A percentile compares a stretch with the other conserved stretches of the same genome.
Evolutionary conservation across 208 protist species (phyloP).

Genomic region (Trypanosoma vivax): DNA sequence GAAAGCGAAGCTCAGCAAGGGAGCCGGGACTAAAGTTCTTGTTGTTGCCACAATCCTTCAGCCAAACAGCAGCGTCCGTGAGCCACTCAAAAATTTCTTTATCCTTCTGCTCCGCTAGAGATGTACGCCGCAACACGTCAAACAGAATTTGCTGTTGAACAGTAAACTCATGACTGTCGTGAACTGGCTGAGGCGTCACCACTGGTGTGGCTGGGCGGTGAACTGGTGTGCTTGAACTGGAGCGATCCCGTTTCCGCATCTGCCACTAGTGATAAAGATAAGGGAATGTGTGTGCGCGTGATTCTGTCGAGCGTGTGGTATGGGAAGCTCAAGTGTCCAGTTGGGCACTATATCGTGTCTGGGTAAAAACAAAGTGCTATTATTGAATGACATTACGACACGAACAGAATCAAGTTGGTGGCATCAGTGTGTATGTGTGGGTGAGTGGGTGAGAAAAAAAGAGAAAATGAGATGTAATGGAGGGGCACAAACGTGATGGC

Average conservation of each 20-base stretch:
- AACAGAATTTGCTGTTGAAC: conserved; percentile 39
- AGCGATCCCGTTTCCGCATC: conserved; percentile 18
- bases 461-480: too few relatives aligned
- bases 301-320: too few relatives aligned
- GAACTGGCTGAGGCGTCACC: neutral
- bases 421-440: too few relatives aligned
- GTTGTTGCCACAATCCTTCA: conserved; percentile 16
- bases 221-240: conserved; percentile 4
- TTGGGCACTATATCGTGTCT: too few relatives aligned
- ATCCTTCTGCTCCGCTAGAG: conserved; percentile 66
- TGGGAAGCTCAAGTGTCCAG: too few relatives aligned
- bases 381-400: too few relatives aligned
- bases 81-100: conserved; percentile 67
- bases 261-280: too few relatives aligned
- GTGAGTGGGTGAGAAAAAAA: too few relatives aligned
- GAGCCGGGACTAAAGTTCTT: neutral
- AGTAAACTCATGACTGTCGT: neutral
- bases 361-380: too few relatives aligned
- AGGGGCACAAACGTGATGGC: too few relatives aligned
- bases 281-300: too few relatives aligned
- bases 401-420: too few relatives aligned
- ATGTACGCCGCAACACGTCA: conserved; percentile 62
- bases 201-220: neutral
- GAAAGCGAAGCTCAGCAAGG: conserved; percentile 42
- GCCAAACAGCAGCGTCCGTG: conserved; percentile 34